phyloP scores from a whole-genome alignment of 768 basidiomycete genomes.

The Rhodotorula graminis region DNA sequence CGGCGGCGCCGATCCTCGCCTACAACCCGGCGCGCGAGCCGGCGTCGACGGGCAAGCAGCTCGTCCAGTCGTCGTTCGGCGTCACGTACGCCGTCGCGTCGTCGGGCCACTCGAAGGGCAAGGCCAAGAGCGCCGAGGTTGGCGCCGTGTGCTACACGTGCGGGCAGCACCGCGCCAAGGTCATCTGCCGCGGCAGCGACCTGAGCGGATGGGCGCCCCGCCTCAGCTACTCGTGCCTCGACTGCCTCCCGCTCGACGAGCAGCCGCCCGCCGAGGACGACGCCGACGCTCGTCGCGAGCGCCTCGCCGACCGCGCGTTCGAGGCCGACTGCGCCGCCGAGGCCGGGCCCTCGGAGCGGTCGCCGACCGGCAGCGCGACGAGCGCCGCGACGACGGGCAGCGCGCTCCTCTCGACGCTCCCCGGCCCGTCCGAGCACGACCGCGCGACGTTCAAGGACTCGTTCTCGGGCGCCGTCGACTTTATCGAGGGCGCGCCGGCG shows the following conservation, averaged over 20 bases:
- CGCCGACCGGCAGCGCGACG: background rate
- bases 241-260: slow-evolving; percentile 6
- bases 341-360: background rate
- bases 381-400: background rate
- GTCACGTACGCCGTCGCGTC: background rate
- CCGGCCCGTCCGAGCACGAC: background rate
- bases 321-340: background rate
- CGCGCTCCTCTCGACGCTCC: background rate
- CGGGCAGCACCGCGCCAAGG: background rate
- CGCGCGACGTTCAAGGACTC: slow-evolving; percentile 7
- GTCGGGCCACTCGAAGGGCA: slow-evolving; percentile 7
- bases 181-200: slow-evolving; percentile 11
- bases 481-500: background rate
- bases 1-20: slow-evolving; percentile 10
- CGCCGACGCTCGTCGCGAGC: background rate
- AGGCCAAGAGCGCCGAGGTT: slow-evolving; percentile 6
- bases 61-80: slow-evolving; percentile 6
- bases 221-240: slow-evolving; percentile 15
- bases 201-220: slow-evolving; percentile 7
- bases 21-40: slow-evolving; percentile 26
- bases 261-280: background rate
- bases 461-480: slow-evolving; percentile 15
- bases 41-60: slow-evolving; percentile 6
- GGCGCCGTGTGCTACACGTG: slow-evolving; percentile 1
- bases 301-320: background rate